Evolutionary conservation across 345 rosid genomes (phyloP).

Genomic region (Acer yangbiense): DNA sequence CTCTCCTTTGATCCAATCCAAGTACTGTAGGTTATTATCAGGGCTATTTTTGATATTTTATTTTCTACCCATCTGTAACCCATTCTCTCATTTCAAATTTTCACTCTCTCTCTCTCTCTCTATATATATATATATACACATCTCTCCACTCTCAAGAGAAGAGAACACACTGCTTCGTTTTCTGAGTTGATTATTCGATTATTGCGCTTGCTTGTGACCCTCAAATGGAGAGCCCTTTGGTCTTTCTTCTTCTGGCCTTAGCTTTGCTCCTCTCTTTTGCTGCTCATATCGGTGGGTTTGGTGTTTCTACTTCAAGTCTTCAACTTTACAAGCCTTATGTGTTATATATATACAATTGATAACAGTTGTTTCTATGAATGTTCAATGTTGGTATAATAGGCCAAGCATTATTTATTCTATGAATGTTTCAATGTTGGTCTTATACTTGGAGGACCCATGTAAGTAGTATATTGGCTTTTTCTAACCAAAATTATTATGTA

Average conservation of each 20-base stretch:
- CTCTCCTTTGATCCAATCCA: background rate
- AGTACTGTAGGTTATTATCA: background rate
- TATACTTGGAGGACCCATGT: constrained; percentile 29
- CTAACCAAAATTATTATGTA: too few species aligned
- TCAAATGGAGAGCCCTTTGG: constrained; percentile 8
- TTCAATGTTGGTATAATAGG: background rate
- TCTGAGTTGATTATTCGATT: background rate
- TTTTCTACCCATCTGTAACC: constrained; percentile 3
- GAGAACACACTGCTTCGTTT: background rate
- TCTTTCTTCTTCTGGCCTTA: background rate
- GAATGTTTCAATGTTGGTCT: too few species aligned
- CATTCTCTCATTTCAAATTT: background rate
- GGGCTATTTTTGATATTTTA: constrained; percentile 6
- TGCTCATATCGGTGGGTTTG: constrained; percentile 4
- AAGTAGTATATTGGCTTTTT: constrained; percentile 1
- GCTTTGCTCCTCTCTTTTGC: constrained; percentile 10
- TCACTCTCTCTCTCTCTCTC: too few species aligned
- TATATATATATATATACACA: background rate
- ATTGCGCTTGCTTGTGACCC: background rate
- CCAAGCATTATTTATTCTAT: too few species aligned
- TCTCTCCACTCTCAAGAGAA: background rate
- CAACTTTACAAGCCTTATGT: background rate
- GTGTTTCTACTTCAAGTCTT: background rate
- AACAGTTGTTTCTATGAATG: background rate
- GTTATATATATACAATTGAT: background rate